Evolutionary conservation across 2,329 filamentous ascomycete genomes (phyloP).

Genomic region (Aureobasidium sp.): DNA sequence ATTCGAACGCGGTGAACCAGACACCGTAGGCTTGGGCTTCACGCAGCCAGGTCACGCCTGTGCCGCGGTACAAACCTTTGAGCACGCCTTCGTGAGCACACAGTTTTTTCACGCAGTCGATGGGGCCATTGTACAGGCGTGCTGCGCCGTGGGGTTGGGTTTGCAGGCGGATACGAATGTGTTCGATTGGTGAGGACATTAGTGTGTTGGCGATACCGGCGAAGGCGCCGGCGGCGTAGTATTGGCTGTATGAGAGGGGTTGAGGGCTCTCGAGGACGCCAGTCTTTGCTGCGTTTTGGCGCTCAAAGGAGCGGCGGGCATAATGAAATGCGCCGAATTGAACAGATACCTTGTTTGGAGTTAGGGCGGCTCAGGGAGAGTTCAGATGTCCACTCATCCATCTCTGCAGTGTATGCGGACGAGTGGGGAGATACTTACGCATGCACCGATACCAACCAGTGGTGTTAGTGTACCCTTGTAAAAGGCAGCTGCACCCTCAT

Average conservation of each 20-base stretch:
- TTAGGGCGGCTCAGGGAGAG: neutral
- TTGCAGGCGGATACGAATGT: constrained; percentile 91
- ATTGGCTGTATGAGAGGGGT: constrained; percentile 71
- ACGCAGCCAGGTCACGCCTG: constrained; percentile 74
- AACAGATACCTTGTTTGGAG: constrained; percentile 58
- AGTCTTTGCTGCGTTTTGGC: constrained; percentile 52
- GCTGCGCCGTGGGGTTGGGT: constrained; percentile 84
- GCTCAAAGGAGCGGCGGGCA: constrained; percentile 78
- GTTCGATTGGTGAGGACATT: constrained; percentile 88
- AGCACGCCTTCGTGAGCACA: constrained; percentile 60
- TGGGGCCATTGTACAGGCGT: constrained; percentile 72
- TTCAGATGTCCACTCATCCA: neutral
- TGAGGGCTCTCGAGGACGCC: constrained; percentile 29
- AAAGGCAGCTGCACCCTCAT: constrained; percentile 85
- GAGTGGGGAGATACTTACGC: constrained; percentile 47
- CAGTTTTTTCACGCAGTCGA: constrained; percentile 87
- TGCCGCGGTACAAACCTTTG: constrained; percentile 75
- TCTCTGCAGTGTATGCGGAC: neutral
- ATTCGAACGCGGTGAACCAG: constrained; percentile 95
- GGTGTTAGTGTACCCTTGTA: constrained; percentile 98
- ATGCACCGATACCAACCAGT: constrained; percentile 90
- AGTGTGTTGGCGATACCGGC: constrained; percentile 85
- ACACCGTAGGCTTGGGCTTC: constrained; percentile 93
- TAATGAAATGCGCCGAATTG: constrained; percentile 97
- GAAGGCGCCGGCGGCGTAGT: constrained; percentile 85